Base-by-base conservation (phyloP, 2,329 filamentous ascomycete species). In the Bisporella sp. region DNA sequence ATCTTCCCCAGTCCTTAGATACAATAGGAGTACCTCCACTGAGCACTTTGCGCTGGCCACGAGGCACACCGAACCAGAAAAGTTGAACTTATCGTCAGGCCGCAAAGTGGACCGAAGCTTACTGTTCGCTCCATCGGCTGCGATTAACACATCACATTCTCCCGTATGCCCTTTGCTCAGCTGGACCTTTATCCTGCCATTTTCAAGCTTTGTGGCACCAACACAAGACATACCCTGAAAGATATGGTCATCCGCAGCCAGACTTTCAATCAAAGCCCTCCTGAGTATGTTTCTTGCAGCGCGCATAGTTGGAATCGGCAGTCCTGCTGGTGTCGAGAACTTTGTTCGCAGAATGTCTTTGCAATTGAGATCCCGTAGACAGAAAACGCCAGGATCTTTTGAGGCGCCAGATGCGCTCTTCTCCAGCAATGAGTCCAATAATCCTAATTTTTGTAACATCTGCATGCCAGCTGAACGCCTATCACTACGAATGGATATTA, bases 61-160 rank as follows among this genome's bases (percentile, higher is more conserved):
- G 35, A 72, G 62, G 13, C 68, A 61, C 4, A 72, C 62, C 3
- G 68, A 67, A 0, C 72, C 72, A 1, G 67, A 62, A 55, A 68
- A 74, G 11, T 66, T 35, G 2, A 75, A 62, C 1, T 47, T 58
- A 47, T 75, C 70, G 5, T 65, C 52, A 6, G 71, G 71, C 13
- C 72, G 62, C 5, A 75, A 53, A 6, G 40, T 53, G 9, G 59
- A 56, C 33, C 74, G 60, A 2, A 75, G 60, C 50, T 67, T 72
- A 54, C 71, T 74, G 13, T 59, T 65, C 0, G 70, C 66, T 0
- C 73, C 74, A 52, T 76, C 74, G 0, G 73, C 71, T 1, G 66
- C 71, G 35, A 76, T 62, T 6, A 76, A 63, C 0, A 76, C 12
- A 52, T 75, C 72, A 42, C 70, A 72, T 30, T 65, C 57, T 29